Percentiles rank a stretch among this genome's conserved stretches.
Conservation (phyloP, 2,329 filamentous ascomycete genomes). For the Paracorniculantispora psalliotae region DNA sequence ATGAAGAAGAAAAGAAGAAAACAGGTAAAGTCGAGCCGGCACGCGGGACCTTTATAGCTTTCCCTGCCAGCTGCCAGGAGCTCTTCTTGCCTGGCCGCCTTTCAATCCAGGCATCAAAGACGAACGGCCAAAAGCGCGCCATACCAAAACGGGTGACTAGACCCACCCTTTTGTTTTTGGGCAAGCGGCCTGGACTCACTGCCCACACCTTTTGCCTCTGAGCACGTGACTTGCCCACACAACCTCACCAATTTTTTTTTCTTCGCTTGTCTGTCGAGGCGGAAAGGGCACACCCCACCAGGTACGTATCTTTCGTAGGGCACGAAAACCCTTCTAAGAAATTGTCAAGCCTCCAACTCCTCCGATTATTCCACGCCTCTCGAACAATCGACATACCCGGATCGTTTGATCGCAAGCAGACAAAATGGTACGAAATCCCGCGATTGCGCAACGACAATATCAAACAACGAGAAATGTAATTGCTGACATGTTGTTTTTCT, state of each 20-base stretch:
- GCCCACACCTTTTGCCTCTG: neutral
- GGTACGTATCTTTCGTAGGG: slow-evolving; percentile 34
- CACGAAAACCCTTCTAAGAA: slow-evolving; percentile 39
- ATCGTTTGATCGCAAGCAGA: slow-evolving; percentile 48
- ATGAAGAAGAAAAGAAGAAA: slow-evolving; percentile 41
- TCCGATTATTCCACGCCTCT: slow-evolving; percentile 34
- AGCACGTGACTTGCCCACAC: slow-evolving; percentile 22
- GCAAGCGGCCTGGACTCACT: neutral
- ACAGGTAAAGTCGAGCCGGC: slow-evolving; percentile 15
- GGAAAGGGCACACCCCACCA: slow-evolving; percentile 24
- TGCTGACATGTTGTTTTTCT: slow-evolving; percentile 30
- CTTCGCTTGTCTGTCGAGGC: slow-evolving; percentile 12
- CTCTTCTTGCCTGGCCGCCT: slow-evolving; percentile 21
- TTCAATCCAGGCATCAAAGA: slow-evolving; percentile 15
- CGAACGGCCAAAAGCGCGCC: slow-evolving; percentile 14
- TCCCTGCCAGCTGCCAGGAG: neutral
- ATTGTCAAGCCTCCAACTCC: slow-evolving; percentile 35
- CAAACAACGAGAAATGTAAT: slow-evolving; percentile 19
- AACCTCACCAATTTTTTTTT: slow-evolving; percentile 15
- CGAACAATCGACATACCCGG: slow-evolving; percentile 37
- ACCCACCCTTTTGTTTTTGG: neutral
- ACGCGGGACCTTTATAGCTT: slow-evolving; percentile 29
- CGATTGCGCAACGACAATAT: neutral
- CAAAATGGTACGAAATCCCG: slow-evolving; percentile 20
- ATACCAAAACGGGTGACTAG: neutral